Base-by-base conservation (phyloP, 306 rosid species). In the Cajanus cajan region DNA sequence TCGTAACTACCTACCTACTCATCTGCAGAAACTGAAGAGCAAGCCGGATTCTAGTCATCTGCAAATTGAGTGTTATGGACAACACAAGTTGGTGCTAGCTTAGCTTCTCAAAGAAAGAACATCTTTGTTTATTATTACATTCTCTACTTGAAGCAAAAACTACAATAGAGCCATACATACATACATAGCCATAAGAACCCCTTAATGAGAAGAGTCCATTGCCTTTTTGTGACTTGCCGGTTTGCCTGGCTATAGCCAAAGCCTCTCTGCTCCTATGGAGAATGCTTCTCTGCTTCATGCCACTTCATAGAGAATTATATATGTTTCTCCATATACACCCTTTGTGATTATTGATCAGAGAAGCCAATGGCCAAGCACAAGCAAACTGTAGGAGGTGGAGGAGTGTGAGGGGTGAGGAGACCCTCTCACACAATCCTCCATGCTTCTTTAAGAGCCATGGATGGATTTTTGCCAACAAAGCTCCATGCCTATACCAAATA, bases 171-270 rank as follows among this genome's bases (percentile, higher is more conserved):
- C 58, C 58, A n/a, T n/a, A n/a, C n/a, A 57, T 57, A 57, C 22
- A 69, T 63, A 83, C 52, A 25, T 40, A 81, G 70, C 83, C 70
- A 70, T 58, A 78, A 41, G 78, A 86, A 81, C 85, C 55, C 50
- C 87, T 33, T 70, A 85, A 83, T 21, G 66, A 66, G 51, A 59
- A 54, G 48, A 66, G 84, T 73, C 95, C 87, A 74, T 86, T 87
- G 97, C 92, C 96, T 89, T 86, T 86, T 51, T 74, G 82, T 92
- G 96, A 92, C 97, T 90, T 92, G 97, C 97, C 96, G 97, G 91
- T 89, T 78, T 73, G 84, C 88, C 41, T 47, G 9, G 86, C 86
- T 67, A 9, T 48, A 78, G 79, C 91, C 91, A 83, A 72, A 77
- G 84, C 76, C 19, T 77, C 74, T 81, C 77, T 80, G 16, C 4